phyloP scores from a whole-genome alignment of 495 filamentous ascomycete genomes.

The Aspergillus bertholletiae region DNA sequence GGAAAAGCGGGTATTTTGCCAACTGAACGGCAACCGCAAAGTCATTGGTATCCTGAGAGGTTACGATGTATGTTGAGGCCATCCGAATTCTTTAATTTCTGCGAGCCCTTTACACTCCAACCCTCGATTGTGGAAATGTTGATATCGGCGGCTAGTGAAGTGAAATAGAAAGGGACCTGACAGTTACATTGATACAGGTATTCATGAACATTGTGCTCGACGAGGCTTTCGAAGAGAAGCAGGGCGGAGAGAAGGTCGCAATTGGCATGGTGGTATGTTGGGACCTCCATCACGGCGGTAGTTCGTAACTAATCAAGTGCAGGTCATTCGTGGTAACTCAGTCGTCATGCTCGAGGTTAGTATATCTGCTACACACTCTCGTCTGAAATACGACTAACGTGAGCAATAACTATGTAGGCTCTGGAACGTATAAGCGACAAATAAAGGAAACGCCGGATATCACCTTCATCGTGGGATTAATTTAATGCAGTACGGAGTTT shows the following conservation, averaged over 20 bases:
- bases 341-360: conserved; percentile 90
- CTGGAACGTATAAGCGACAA: conserved; percentile 57
- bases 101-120: not conserved
- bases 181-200: conserved; percentile 53
- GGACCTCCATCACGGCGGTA: not conserved
- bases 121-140: not conserved
- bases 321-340: conserved; percentile 88
- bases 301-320: conserved; percentile 1
- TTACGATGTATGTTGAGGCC: conserved; percentile 72
- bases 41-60: conserved; percentile 92
- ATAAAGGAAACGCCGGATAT: conserved; percentile 23
- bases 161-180: not conserved
- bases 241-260: conserved; percentile 82
- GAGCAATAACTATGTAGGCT: conserved; percentile 33
- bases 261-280: conserved; percentile 86
- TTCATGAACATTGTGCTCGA: conserved; percentile 98
- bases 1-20: conserved; percentile 97
- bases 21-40: conserved; percentile 95
- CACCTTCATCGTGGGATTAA: conserved; percentile 16
- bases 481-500: conserved; percentile 39
- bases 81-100: not conserved
- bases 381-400: conserved; percentile 21
- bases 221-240: conserved; percentile 95
- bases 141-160: not conserved
- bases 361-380: not conserved